Base-by-base conservation (phyloP, 164 flowering plant genomes). In the Vitis labrusca region DNA sequence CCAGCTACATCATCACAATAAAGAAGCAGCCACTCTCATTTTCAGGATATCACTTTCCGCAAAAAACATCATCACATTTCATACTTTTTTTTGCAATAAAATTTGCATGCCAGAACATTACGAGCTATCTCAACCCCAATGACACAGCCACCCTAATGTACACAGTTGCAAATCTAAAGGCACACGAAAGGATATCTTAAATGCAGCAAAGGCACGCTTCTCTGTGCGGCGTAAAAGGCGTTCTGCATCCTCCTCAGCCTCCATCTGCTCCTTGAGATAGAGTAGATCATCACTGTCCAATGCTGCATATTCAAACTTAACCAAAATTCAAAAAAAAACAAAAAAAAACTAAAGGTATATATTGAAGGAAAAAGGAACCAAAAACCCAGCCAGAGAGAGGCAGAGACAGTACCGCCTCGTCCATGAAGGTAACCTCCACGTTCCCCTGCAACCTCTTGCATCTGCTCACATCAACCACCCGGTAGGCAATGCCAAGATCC, bases 361-460 rank as follows among this genome's bases (percentile, higher is more conserved):
- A 37, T 37, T 3, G 44, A 37, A 37, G 44, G 44, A 37, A 37
- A 37, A 37, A 6, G 44, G 44, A 37, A 37, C 44, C 44, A 37
- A 37, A 37, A 6, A 37, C 44, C 44, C 44, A 37, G 44, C 7
- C 44, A 71, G 68, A 67, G 62, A 63, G 50, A 66, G 63, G 19
- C 64, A 67, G 50, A 73, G 73, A 53, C 37, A 59, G 61, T 86
- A 94, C 98, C 98, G 80, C 99, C 99, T 74, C 97, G 82, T 8
- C 99, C 99, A 68, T 93, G 99, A 78, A 95, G 97, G 78, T 95
- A 95, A 58, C 99, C 99, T 57, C 98, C 99, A 78, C 99, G 91
- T 80, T 95, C 99, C 78, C 99, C 98, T 44, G 98, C 92, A 84
- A 95, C 98, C 84, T 95, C 98, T 83, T 93, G 99, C 99, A 94